Evolutionary conservation across 2,329 filamentous ascomycete genomes (phyloP).

Genomic region (Beauveria australis): DNA sequence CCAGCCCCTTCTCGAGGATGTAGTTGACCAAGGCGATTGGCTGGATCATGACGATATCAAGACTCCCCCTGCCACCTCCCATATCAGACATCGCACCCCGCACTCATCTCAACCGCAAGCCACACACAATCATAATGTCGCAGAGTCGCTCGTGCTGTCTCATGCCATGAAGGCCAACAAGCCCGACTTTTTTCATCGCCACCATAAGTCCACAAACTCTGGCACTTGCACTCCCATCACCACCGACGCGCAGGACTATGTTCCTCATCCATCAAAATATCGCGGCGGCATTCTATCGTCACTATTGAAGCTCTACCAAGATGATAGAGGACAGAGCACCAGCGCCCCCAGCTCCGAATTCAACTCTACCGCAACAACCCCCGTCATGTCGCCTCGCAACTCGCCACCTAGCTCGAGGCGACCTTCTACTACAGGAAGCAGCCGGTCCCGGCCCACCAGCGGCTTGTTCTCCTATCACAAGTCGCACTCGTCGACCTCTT

Average conservation of each 20-base stretch:
- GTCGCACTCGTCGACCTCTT: slow-evolving; percentile 33
- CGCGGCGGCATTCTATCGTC: slow-evolving; percentile 66
- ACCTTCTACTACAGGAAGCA: slow-evolving; percentile 27
- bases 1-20: slow-evolving; percentile 24
- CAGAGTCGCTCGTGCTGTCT: slow-evolving; percentile 28
- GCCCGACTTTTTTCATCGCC: slow-evolving; percentile 23
- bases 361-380: slow-evolving; percentile 29
- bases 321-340: slow-evolving; percentile 28
- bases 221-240: slow-evolving; percentile 29
- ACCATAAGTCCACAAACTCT: slow-evolving; percentile 20
- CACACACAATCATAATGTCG: slow-evolving; percentile 19
- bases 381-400: slow-evolving; percentile 31
- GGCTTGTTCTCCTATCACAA: slow-evolving; percentile 34
- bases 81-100: slow-evolving; percentile 18
- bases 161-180: slow-evolving; percentile 23
- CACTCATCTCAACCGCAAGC: slow-evolving; percentile 15
- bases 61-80: slow-evolving; percentile 3
- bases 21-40: slow-evolving; percentile 19
- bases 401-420: slow-evolving; percentile 35
- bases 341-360: slow-evolving; percentile 29
- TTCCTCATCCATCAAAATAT: slow-evolving; percentile 59
- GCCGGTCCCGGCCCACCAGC: slow-evolving; percentile 26
- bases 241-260: slow-evolving; percentile 45
- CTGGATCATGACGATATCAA: slow-evolving; percentile 15
- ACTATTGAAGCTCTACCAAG: slow-evolving; percentile 61